Conservation (phyloP, 257 asterid species). For the Forsythia suspensa region DNA sequence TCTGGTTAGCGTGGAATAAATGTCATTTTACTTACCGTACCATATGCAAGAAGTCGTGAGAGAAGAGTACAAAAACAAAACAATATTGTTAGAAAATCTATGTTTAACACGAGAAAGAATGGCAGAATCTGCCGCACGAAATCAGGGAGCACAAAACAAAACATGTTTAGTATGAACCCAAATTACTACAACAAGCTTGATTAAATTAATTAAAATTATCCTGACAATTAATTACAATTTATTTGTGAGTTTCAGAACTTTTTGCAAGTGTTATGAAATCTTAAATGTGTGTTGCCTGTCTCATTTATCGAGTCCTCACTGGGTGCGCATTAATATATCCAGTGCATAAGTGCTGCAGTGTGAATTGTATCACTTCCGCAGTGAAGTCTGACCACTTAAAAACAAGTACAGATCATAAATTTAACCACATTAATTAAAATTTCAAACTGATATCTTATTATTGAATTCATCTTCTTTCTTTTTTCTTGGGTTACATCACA, state of each 20-base stretch:
- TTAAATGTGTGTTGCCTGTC: constrained; percentile 39
- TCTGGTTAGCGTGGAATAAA: background rate
- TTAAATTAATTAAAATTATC: constrained; percentile 23
- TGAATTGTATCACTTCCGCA: constrained; percentile 25
- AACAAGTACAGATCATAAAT: background rate
- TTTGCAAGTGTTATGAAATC: constrained; percentile 1
- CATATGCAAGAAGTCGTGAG: background rate
- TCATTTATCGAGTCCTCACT: constrained; percentile 16
- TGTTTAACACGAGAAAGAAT: constrained; percentile 9
- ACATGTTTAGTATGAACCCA: constrained; percentile 40
- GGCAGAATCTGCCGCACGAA: background rate
- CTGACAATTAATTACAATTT: constrained; percentile 16
- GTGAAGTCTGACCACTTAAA: constrained; percentile 13
- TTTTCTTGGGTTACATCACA: too few relatives aligned
- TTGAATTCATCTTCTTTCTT: too few relatives aligned
- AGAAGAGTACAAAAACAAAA: background rate
- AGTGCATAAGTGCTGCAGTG: constrained; percentile 17
- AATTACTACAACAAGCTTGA: constrained; percentile 29
- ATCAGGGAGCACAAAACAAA: constrained; percentile 32
- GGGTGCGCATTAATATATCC: constrained; percentile 14
- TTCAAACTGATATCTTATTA: too few relatives aligned
- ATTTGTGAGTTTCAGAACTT: background rate
- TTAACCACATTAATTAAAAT: background rate
- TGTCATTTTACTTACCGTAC: background rate
- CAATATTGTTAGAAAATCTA: background rate